Percentiles rank a stretch among this genome's conserved stretches.
These are phyloP conservation scores for Oryza punctata DNA, from an alignment of 176 grass and related monocot genomes.

Conservation along the genomic window DNA sequence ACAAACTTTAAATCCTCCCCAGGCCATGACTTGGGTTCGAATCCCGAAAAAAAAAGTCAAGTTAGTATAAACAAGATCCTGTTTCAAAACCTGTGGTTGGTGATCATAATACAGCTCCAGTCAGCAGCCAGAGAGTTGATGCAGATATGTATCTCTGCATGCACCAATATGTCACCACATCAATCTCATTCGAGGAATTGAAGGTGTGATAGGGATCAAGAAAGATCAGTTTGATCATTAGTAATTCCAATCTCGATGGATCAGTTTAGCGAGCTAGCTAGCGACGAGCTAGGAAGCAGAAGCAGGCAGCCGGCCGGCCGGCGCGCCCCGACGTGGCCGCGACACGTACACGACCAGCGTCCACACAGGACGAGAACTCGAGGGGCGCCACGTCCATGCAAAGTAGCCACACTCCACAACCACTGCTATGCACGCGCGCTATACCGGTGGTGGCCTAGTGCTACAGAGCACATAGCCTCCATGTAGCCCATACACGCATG, in stretches of 20 bases:
- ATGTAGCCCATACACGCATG: neutral
- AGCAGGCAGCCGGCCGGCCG: neutral
- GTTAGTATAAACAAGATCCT: neutral
- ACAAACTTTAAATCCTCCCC: neutral
- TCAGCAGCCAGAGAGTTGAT: neutral
- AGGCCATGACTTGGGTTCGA: neutral
- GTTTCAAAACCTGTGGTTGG: neutral
- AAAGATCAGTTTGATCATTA: neutral
- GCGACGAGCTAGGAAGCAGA: neutral
- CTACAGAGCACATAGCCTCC: neutral
- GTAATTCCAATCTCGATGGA: neutral
- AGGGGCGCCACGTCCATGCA: neutral
- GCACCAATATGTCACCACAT: neutral
- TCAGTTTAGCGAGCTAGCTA: neutral
- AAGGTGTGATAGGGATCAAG: neutral
- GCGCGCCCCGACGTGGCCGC: neutral
- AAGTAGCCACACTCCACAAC: neutral
- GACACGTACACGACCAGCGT: slow-evolving; percentile 19
- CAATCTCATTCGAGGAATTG: neutral
- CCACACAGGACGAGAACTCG: neutral
- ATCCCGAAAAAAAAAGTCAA: neutral
- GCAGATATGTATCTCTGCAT: neutral
- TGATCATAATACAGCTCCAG: neutral
- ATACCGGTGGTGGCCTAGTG: neutral
- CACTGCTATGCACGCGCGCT: neutral